Conservation (phyloP, 371 early-diverging fungal species). For the Mucor circinelloides region DNA sequence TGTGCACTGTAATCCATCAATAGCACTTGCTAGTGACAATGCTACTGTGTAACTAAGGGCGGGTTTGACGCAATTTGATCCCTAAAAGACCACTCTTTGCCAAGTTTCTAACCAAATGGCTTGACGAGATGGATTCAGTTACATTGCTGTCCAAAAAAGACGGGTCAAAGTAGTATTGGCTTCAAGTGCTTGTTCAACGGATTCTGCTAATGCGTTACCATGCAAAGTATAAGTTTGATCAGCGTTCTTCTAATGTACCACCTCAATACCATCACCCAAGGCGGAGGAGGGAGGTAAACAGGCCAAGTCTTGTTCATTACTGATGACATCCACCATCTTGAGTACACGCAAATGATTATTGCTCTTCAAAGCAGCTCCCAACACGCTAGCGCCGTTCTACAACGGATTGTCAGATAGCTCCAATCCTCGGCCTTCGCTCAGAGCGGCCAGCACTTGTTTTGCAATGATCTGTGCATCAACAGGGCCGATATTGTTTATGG, state of each 20-base stretch:
- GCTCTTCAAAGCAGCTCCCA: constrained; percentile 38
- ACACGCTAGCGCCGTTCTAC: constrained; percentile 43
- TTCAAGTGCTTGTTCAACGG: constrained; percentile 32
- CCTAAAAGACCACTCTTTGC: constrained; percentile 29
- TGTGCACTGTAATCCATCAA: constrained; percentile 27
- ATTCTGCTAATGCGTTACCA: constrained; percentile 48
- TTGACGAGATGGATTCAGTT: constrained; percentile 37
- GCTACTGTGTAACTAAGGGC: constrained; percentile 57
- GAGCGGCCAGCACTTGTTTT: constrained; percentile 8
- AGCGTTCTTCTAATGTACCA: constrained; percentile 20
- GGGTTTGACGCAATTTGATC: constrained; percentile 52
- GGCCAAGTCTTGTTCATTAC: constrained; percentile 34
- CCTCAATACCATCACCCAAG: not conserved
- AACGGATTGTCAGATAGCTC: constrained; percentile 62
- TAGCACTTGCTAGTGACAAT: constrained; percentile 27
- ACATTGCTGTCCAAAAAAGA: constrained; percentile 55
- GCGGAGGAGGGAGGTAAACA: constrained; percentile 37
- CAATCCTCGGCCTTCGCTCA: constrained; percentile 36
- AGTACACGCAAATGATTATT: constrained; percentile 41
- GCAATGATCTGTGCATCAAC: constrained; percentile 38
- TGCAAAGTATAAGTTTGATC: constrained; percentile 32
- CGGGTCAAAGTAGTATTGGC: constrained; percentile 37
- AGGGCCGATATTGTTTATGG: constrained; percentile 45
- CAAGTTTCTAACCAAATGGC: constrained; percentile 20
- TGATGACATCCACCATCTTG: constrained; percentile 46